Evolutionary conservation across 495 filamentous ascomycete genomes (phyloP), one percentile per base, ranked within the genome.

Genomic region (Neurospora sp.): DNA sequence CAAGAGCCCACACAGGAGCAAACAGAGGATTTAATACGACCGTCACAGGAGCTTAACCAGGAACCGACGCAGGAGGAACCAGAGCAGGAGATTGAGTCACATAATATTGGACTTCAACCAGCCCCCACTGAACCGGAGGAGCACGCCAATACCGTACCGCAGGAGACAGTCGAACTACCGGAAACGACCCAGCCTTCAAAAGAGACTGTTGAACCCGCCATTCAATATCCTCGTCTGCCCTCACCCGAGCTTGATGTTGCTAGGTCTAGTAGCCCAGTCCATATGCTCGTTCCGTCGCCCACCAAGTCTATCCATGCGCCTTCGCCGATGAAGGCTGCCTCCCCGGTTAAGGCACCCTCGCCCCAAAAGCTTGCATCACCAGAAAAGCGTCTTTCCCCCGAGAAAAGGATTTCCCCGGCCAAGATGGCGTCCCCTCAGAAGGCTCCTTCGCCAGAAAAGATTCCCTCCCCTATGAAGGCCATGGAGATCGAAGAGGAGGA

Each of bases 101-200:
- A 35, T 14, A 27, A 66, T 35, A 27, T 66, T 18, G 27, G 54
- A 35, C 5, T 66, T 18, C 12, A 66, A 2, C 75, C 38, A 11
- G 71, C 60, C 4, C 75, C 72, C 14, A 62, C 71, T 5, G 74
- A 79, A 10, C 74, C 71, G n/a, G 23, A 37, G 16, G 44, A 62
- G 3, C 80, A 79, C 69, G 74, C 80, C 1, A 78, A 77, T 5
- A 39, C 73, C 10, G 75, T 37, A 5, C 77, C 38, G 9, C 74
- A 78, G 35, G 75, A 80, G 20, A 77, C 89, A 0, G 93, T 92
- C 78, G 87, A 91, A 49, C 91, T 92, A 7, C 90, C 91, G 2
- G 88, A 88, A 76, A 90, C 93, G 76, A 87, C 89, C 27, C 79
- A 80, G 31, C 77, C 76, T 70, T 87, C 76, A 16, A 70, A 76